Percentiles rank a stretch among this genome's conserved stretches.
Evolutionary conservation across 2,329 filamentous ascomycete species (phyloP).

Genomic region (Diplodia sapinea): DNA sequence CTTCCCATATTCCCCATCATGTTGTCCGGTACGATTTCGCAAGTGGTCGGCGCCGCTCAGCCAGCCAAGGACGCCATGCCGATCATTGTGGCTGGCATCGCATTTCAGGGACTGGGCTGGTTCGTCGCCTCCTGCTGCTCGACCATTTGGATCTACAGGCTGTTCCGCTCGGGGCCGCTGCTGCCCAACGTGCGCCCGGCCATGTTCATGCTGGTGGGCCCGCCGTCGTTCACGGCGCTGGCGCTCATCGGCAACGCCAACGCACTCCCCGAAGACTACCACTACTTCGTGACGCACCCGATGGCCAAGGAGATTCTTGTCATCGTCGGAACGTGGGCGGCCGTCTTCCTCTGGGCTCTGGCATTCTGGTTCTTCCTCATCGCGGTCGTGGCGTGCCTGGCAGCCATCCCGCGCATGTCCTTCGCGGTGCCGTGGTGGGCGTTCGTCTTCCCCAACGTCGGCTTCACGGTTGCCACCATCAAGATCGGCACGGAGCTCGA

Average conservation of each 20-base stretch:
- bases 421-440: slow-evolving; percentile 69
- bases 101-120: slow-evolving; percentile 73
- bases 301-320: slow-evolving; percentile 45
- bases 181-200: slow-evolving; percentile 68
- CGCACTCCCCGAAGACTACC: slow-evolving; percentile 55
- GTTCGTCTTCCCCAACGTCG: slow-evolving; percentile 55
- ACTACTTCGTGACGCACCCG: slow-evolving; percentile 40
- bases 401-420: slow-evolving; percentile 52
- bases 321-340: slow-evolving; percentile 55
- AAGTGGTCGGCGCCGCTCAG: slow-evolving; percentile 67
- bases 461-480: slow-evolving; percentile 53
- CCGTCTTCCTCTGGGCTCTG: slow-evolving; percentile 69
- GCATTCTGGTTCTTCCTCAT: slow-evolving; percentile 62
- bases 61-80: slow-evolving; percentile 62
- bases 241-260: slow-evolving; percentile 72
- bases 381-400: slow-evolving; percentile 46
- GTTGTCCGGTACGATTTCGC: slow-evolving; percentile 73
- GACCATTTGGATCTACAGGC: slow-evolving; percentile 70
- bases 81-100: slow-evolving; percentile 70
- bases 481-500: slow-evolving; percentile 46
- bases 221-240: slow-evolving; percentile 72
- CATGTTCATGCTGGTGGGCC: slow-evolving; percentile 78
- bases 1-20: slow-evolving; percentile 77
- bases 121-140: slow-evolving; percentile 75
- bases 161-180: slow-evolving; percentile 72